Percentiles rank a stretch among this genome's conserved stretches.
These are phyloP conservation scores for Cudoniella acicularis DNA, from an alignment of 495 filamentous ascomycete genomes.

Conservation along the genomic window DNA sequence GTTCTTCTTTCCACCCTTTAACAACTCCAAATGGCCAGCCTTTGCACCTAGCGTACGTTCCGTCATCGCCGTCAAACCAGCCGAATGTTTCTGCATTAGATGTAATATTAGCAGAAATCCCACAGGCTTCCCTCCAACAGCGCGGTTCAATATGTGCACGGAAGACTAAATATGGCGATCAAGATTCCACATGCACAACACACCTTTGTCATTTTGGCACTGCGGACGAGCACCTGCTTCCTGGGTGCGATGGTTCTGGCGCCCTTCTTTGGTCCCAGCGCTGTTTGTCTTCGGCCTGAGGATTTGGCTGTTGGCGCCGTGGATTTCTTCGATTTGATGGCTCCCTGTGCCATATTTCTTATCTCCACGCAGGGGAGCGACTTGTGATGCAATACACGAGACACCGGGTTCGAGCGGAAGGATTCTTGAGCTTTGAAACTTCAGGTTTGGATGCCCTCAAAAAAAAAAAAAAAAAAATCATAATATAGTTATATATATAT, in stretches of 20 bases:
- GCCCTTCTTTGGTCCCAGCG: constrained; percentile 48
- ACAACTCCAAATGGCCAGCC: constrained; percentile 70
- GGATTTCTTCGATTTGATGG: constrained; percentile 24
- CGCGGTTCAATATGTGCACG: neutral
- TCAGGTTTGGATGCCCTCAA: too few relatives aligned
- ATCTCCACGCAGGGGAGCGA: too few relatives aligned
- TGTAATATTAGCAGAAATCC: too few relatives aligned
- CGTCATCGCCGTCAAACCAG: constrained; percentile 59
- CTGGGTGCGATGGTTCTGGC: constrained; percentile 64
- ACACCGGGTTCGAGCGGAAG: too few relatives aligned
- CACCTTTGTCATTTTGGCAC: constrained; percentile 62
- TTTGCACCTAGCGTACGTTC: constrained; percentile 63
- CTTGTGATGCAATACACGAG: too few relatives aligned
- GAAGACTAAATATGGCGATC: too few relatives aligned
- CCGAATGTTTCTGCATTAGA: constrained; percentile 64
- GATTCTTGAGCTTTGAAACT: too few relatives aligned
- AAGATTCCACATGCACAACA: constrained; percentile 17
- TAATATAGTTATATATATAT: too few relatives aligned
- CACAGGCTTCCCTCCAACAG: too few relatives aligned
- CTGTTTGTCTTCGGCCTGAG: neutral
- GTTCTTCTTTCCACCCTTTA: constrained; percentile 63
- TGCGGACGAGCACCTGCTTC: constrained; percentile 55
- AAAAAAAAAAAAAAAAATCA: too few relatives aligned
- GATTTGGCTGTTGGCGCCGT: constrained; percentile 13
- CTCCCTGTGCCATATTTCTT: constrained; percentile 29